Evolutionary conservation across 2,329 filamentous ascomycete species (phyloP), one percentile per base, ranked within the genome.

Genomic region (Anisogramma anomala): DNA sequence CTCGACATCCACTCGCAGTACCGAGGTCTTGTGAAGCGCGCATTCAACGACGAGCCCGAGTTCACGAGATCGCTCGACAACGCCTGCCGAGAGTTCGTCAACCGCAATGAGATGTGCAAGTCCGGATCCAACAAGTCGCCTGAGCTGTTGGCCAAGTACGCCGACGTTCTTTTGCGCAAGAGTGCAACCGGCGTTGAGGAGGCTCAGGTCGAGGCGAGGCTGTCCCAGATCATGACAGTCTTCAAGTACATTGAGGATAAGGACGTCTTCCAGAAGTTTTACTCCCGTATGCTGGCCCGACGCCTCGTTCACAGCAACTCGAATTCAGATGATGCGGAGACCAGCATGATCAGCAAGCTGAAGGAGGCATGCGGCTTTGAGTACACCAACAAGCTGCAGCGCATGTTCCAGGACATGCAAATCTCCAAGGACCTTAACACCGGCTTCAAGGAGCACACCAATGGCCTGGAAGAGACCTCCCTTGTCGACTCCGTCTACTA

Each of bases 221-320:
- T 96, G 22, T 79, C 77, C 15, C 85, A 95, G 60, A 91, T 98
- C 54, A 98, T 98, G 91, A 95, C 89, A 1, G 86, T 98, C 41
- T 98, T 98, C 76, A 96, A 96, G 67, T 98, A 98, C 63, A 96
- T 98, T 49, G 91, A 98, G 59, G 93, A 98, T 65, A 98, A 98
- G 71, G 91, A 98, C 56, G 93, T 98, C 4, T 98, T 98, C 73
- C 91, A 96, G 62, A 98, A 96, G 62, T 98, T 95, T 65, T 98
- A 98, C 65, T 94, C 89, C 2, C 84, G 88, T 48, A 94, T 94
- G 81, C 68, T 98, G 53, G 91, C 91, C 36, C 86, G 94, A 60
- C 86, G 91, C 54, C 68, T 98, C 41, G 91, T 98, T 14, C 86
- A 95, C 61, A 87, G 84, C 59, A 95, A 83, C 58, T 96, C 91